Conservation (phyloP, 257 asterid species). For the Jaltomata sinuosa region DNA sequence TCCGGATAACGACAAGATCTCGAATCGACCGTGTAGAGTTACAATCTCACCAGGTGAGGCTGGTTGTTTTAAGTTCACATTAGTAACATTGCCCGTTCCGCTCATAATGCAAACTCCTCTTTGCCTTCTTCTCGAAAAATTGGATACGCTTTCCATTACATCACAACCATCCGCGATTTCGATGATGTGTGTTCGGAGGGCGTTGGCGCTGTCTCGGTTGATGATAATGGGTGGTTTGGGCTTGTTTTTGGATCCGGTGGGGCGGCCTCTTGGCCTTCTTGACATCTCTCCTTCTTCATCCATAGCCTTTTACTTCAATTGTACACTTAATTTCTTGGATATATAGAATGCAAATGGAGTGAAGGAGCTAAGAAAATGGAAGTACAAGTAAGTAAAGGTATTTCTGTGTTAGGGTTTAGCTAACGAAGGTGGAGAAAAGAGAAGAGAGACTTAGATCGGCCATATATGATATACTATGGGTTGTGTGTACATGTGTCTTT, state of each 20-base stretch:
- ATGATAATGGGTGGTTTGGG: background rate
- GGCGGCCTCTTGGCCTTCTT: background rate
- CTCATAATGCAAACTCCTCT: slow-evolving; percentile 1
- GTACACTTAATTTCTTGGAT: background rate
- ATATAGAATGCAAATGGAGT: background rate
- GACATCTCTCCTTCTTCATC: background rate
- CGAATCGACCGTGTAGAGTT: background rate
- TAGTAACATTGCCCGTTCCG: background rate
- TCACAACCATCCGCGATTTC: slow-evolving; percentile 1
- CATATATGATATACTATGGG: background rate
- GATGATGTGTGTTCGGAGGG: background rate
- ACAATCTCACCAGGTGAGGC: background rate
- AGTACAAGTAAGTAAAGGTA: background rate
- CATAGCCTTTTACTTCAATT: background rate
- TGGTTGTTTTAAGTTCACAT: background rate
- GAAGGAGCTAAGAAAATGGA: background rate
- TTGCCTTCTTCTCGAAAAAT: background rate
- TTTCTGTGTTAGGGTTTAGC: background rate
- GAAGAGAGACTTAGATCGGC: background rate
- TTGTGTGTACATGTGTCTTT: background rate
- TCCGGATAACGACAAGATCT: background rate
- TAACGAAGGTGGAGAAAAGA: background rate
- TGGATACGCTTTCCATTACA: background rate
- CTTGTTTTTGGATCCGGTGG: background rate
- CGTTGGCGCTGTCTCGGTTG: background rate